Evolutionary conservation across 352 stramenopile genomes (phyloP), one percentile per base, ranked within the genome.

Genomic region (Phytopythium montanum): DNA sequence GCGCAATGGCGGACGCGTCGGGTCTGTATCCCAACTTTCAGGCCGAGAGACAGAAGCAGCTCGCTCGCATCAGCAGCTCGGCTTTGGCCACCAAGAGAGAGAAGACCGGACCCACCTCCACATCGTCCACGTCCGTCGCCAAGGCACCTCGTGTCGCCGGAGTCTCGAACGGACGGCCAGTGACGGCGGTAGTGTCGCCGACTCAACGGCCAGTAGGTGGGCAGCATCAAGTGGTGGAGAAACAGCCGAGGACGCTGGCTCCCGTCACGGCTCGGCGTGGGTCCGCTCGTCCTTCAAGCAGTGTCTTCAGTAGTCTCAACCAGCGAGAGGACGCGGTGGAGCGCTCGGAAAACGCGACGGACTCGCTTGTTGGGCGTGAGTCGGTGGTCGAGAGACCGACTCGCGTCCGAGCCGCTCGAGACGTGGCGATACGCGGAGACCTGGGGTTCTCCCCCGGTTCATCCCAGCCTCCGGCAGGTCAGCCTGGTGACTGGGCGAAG

Each of bases 11-110:
- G 56, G 57, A 69, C 58, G 38, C 58, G 13, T 64, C 62, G 45
- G 21, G 33, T 19, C 70, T 88, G 28, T 90, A 88, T 36, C 80
- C 80, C 6, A 81, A 88, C 56, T 78, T 86, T 36, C 69, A 86
- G 36, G 74, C 70, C 1, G 80, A 90, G 61, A 55, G 70, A 28
- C 63, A 76, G 34, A 76, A 73, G 16, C 72, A 85, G 29, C 70
- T 76, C 6, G 62, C 63, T 9, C 53, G 60, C 33, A 55, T 66
- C 9, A 69, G 62, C 44, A 70, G 51, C 25, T 70, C 41, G 21
- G 62, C 26, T 5, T 28, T 75, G 50, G 51, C 64, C 31, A 54
- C 51, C 7, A 46, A 50, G 54, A 42, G 38, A 25, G 63, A 76
- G 44, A 57, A 63, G 57, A 58, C 66, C 4, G 45, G 21, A 36